A percentile compares a stretch with the other conserved stretches of the same genome.
These are phyloP conservation scores for Endocalyx cinctus DNA, from an alignment of 2,329 filamentous ascomycete species.

Conservation along the genomic window DNA sequence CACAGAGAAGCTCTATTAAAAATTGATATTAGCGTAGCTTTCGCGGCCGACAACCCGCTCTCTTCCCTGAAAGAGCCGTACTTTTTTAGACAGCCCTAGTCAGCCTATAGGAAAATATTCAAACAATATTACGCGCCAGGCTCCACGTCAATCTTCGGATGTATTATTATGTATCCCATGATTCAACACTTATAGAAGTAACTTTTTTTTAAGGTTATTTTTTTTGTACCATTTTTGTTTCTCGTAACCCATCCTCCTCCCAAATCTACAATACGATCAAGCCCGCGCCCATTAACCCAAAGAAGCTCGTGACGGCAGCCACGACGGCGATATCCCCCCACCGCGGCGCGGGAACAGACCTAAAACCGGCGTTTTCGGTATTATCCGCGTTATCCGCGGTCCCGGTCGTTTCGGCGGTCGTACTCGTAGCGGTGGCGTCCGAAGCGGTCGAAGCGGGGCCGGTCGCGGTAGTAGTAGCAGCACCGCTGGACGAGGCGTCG, in stretches of 20 bases:
- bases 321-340: conserved; percentile 19
- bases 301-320: conserved; percentile 16
- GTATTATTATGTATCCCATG: too few relatives aligned
- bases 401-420: conserved; percentile 10
- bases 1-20: too few relatives aligned
- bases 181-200: too few relatives aligned
- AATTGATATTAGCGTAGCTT: too few relatives aligned
- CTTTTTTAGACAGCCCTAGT: too few relatives aligned
- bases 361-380: conserved; percentile 13
- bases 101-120: too few relatives aligned
- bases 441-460: background rate
- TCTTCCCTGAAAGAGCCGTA: too few relatives aligned
- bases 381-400: conserved; percentile 5
- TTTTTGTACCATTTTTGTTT: too few relatives aligned
- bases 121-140: too few relatives aligned
- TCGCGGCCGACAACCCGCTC: too few relatives aligned
- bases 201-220: too few relatives aligned
- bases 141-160: too few relatives aligned
- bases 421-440: conserved; percentile 9
- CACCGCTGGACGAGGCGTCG: conserved; percentile 7
- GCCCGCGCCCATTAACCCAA: conserved; percentile 21
- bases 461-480: background rate
- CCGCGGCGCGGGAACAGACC: conserved; percentile 12
- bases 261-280: conserved; percentile 17
- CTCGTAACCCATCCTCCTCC: background rate